Conservation (phyloP, 306 rosid genomes). For the Lagenaria siceraria region DNA sequence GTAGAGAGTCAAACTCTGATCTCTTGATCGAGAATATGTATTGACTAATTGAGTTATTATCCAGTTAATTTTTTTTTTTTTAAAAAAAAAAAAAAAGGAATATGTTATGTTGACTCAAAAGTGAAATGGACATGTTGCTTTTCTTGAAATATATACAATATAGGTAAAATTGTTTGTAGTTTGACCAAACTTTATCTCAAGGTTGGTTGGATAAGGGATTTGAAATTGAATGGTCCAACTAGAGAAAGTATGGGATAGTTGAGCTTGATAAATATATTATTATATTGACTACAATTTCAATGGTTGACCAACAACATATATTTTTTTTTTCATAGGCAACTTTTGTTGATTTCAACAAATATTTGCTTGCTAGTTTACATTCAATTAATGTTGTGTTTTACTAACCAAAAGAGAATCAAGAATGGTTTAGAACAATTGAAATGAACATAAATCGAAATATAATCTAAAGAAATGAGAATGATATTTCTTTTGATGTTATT, state of each 20-base stretch:
- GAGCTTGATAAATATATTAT: neutral
- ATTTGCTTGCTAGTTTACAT: neutral
- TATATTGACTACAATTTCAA: neutral
- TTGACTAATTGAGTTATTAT: too few species aligned
- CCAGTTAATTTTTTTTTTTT: too few species aligned
- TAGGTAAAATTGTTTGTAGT: neutral
- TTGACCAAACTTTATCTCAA: neutral
- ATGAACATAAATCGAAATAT: too few species aligned
- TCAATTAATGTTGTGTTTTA: too few species aligned
- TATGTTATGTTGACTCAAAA: too few species aligned
- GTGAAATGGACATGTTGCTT: neutral
- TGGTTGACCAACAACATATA: neutral
- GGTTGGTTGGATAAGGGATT: neutral
- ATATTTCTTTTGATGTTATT: too few species aligned
- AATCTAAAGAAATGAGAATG: too few species aligned
- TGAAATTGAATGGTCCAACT: neutral
- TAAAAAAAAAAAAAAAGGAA: too few species aligned
- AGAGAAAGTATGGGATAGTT: neutral
- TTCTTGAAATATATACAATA: neutral
- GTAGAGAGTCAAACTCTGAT: too few species aligned
- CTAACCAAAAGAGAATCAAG: too few species aligned
- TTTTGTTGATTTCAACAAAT: neutral
- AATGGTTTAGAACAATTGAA: too few species aligned
- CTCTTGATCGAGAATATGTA: too few species aligned
- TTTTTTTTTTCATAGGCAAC: neutral